Evolutionary conservation across 352 stramenopile genomes (phyloP).

Genomic region (Peronospora destructor): DNA sequence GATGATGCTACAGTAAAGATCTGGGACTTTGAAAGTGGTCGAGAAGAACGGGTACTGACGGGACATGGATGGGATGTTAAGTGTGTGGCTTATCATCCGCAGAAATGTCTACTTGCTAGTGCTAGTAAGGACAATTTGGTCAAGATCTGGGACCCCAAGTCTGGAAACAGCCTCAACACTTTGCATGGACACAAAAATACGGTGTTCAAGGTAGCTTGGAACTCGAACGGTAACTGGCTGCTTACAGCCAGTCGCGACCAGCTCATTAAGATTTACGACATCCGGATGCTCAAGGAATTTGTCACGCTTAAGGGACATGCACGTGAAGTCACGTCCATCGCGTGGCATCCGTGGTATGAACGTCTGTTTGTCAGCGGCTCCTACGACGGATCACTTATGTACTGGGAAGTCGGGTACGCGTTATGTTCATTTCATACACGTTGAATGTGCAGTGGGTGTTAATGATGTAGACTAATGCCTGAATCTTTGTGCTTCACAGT

Average conservation of each 20-base stretch:
- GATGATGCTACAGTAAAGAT: constrained; percentile 95
- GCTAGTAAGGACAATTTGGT: constrained; percentile 96
- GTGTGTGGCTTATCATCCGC: constrained; percentile 93
- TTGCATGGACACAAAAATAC: constrained; percentile 98
- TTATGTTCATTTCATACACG: constrained; percentile 4
- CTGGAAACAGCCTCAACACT: constrained; percentile 88
- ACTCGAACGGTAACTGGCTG: constrained; percentile 97
- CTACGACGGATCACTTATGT: constrained; percentile 96
- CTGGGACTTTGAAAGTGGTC: constrained; percentile 85
- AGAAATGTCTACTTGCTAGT: constrained; percentile 90
- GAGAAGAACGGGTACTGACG: constrained; percentile 91
- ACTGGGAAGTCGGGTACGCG: constrained; percentile 92
- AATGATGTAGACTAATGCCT: neutral
- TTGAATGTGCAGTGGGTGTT: neutral
- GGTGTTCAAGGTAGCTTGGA: constrained; percentile 96
- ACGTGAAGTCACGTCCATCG: constrained; percentile 93
- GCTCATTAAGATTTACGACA: constrained; percentile 98
- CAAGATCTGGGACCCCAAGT: constrained; percentile 97
- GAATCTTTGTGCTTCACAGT: constrained; percentile 28
- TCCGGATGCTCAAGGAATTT: constrained; percentile 94
- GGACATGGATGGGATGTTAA: constrained; percentile 98
- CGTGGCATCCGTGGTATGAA: constrained; percentile 96
- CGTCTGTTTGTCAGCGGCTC: constrained; percentile 93
- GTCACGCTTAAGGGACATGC: constrained; percentile 92
- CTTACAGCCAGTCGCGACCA: constrained; percentile 95